Base-by-base conservation (phyloP, 805 yeast species). In the Saccharomycopsis microspora region DNA sequence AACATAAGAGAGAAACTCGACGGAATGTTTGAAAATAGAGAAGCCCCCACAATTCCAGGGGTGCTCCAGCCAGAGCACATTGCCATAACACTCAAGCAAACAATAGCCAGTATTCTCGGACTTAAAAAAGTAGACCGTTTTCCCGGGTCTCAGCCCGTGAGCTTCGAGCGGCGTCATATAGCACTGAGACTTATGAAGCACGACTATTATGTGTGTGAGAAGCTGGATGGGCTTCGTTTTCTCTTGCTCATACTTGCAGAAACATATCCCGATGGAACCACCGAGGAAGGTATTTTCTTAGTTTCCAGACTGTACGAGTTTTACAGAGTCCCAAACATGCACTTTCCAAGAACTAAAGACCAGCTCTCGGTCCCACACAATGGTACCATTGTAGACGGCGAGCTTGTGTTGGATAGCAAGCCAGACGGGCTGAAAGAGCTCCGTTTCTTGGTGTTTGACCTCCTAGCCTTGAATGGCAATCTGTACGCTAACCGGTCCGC, bases 131-230 rank as follows among this genome's bases (percentile, higher is more conserved):
- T 73, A 5, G 47, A 43, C 11, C 56, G 64, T 1, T 89, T 89
- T 57, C 94, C 96, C 3, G 97, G 98, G 0, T 81, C 96, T 1
- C 98, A 94, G 64, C 99, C 99, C 0, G 85, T 90, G 3, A 85
- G 96, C 30, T 89, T 93, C 60, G 80, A 85, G 40, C 71, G 86
- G 47, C 67, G 72, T 34, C 96, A 90, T 64, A 68, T 93, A 29
- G 61, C 61, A 3, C 76, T 77, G 42, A 76, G 79, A 34, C 66
- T 93, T 43, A 60, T 73, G 59, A 65, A 71, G 3, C 79, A 80
- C 50, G 97, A 94, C 58, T 93, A 89, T 60, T 81, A 80, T 55
- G 98, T 93, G 0, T 94, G 98, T 66, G 99, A 93, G 59, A 93
- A 93, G 61, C 78, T 93, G 0, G 98, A 93, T 64, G 99, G 99